These are phyloP conservation scores for Chrysoporthe austroafricana DNA, from an alignment of 2,329 filamentous ascomycete genomes.

Conservation along the genomic window DNA sequence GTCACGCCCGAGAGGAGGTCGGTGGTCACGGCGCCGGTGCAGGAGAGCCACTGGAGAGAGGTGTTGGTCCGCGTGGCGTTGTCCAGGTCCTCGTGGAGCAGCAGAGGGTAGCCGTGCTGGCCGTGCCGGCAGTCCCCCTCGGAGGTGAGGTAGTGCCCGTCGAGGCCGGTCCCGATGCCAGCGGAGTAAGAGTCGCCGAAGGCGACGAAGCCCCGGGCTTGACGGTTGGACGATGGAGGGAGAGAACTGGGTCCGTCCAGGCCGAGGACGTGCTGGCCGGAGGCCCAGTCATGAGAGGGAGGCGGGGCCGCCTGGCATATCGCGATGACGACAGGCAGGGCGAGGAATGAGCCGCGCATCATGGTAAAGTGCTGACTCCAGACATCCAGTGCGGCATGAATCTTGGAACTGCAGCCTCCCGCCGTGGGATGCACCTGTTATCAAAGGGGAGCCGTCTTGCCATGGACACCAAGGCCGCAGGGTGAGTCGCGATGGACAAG, in stretches of 20 bases:
- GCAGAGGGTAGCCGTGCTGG: conserved; percentile 45
- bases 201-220: conserved; percentile 43
- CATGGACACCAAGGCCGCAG: background rate
- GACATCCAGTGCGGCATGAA: no score
- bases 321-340: background rate
- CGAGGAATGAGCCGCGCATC: background rate
- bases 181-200: conserved; percentile 53
- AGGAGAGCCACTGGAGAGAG: conserved; percentile 50
- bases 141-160: conserved; percentile 39
- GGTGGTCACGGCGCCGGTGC: conserved; percentile 48
- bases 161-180: conserved; percentile 50
- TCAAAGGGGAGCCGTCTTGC: background rate
- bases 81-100: conserved; percentile 45
- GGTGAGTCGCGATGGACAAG: background rate
- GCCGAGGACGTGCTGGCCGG: conserved; percentile 18
- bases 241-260: background rate
- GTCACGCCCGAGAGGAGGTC: conserved; percentile 43
- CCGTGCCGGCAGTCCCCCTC: conserved; percentile 47
- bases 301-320: conserved; percentile 5
- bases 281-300: background rate
- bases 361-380: background rate
- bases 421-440: background rate
- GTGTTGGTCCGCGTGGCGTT: conserved; percentile 34
- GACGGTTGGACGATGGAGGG: background rate
- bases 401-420: background rate